A percentile compares a stretch with the other conserved stretches of the same genome.
Conservation (phyloP, 1,139 yeast genomes). For the Maudiozyma humilis region DNA sequence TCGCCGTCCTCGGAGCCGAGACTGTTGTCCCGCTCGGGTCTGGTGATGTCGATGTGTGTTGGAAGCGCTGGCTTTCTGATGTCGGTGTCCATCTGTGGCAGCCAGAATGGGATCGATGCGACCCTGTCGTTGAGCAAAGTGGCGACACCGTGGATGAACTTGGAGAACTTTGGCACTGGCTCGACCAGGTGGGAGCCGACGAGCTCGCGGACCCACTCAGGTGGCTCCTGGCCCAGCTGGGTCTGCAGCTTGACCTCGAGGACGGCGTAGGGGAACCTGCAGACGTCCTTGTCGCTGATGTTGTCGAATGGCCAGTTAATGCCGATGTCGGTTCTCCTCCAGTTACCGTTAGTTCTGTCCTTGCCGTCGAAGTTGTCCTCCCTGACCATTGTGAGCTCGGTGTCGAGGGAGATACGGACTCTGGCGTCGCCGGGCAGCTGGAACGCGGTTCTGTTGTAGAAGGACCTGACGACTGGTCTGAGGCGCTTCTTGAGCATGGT, state of each 20-base stretch:
- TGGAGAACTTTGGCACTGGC: constrained; percentile 95
- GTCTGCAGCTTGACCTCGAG: constrained; percentile 94
- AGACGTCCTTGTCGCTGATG: constrained; percentile 73
- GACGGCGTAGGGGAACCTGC: constrained; percentile 94
- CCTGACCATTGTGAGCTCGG: constrained; percentile 91
- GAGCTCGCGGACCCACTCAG: constrained; percentile 90
- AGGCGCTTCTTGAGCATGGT: constrained; percentile 72
- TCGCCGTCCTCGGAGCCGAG: constrained; percentile 31
- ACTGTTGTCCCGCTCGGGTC: constrained; percentile 32
- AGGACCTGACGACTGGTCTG: constrained; percentile 92
- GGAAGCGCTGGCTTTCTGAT: constrained; percentile 79
- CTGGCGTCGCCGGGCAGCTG: constrained; percentile 98
- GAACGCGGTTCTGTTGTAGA: constrained; percentile 96
- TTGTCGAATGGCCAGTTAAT: constrained; percentile 92
- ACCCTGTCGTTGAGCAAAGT: constrained; percentile 75
- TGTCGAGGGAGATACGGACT: constrained; percentile 93
- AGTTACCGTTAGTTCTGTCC: constrained; percentile 83
- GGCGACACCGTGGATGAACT: constrained; percentile 94
- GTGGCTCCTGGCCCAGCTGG: constrained; percentile 97
- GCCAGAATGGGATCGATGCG: constrained; percentile 87
- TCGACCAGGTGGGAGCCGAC: constrained; percentile 89
- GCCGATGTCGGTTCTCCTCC: constrained; percentile 98
- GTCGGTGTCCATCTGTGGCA: constrained; percentile 96
- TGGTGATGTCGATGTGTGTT: constrained; percentile 33
- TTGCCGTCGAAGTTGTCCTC: constrained; percentile 93